phyloP scores from a whole-genome alignment of 345 rosid genomes.

The Moricandia arvensis region DNA sequence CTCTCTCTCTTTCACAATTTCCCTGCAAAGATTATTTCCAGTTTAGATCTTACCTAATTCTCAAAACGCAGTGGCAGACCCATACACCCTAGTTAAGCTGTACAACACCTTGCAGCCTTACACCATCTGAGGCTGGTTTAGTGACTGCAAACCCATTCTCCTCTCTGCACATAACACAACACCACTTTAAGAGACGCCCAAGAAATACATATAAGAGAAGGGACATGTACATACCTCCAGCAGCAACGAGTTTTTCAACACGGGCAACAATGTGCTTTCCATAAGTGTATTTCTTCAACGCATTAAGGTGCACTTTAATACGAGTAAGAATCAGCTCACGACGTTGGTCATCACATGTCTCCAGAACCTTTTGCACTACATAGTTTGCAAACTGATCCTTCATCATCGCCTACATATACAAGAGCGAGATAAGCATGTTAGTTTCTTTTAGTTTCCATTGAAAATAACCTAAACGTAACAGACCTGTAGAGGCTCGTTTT shows the following conservation, averaged over 20 bases:
- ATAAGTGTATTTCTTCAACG: constrained; percentile 87
- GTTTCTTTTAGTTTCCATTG: neutral
- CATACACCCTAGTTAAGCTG: constrained; percentile 38
- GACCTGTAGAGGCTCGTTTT: constrained; percentile 99
- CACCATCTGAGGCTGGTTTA: constrained; percentile 19
- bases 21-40: neutral
- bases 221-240: constrained; percentile 80
- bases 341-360: constrained; percentile 89
- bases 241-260: constrained; percentile 92
- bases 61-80: constrained; percentile 44
- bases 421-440: neutral
- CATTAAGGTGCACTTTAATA: constrained; percentile 83
- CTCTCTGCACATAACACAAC: constrained; percentile 27
- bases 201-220: neutral
- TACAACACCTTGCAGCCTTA: constrained; percentile 33
- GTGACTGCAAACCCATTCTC: constrained; percentile 32
- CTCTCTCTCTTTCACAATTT: neutral
- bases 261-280: constrained; percentile 98
- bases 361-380: constrained; percentile 97
- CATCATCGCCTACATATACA: constrained; percentile 72
- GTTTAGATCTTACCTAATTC: constrained; percentile 45
- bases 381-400: constrained; percentile 98
- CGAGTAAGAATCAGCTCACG: constrained; percentile 81
- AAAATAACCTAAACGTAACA: neutral
- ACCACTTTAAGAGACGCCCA: neutral